Percentiles rank a stretch among this genome's conserved stretches.
These are phyloP conservation scores for Phaeoacremonium minimum DNA, from an alignment of 2,329 filamentous ascomycete genomes.

Conservation along the genomic window DNA sequence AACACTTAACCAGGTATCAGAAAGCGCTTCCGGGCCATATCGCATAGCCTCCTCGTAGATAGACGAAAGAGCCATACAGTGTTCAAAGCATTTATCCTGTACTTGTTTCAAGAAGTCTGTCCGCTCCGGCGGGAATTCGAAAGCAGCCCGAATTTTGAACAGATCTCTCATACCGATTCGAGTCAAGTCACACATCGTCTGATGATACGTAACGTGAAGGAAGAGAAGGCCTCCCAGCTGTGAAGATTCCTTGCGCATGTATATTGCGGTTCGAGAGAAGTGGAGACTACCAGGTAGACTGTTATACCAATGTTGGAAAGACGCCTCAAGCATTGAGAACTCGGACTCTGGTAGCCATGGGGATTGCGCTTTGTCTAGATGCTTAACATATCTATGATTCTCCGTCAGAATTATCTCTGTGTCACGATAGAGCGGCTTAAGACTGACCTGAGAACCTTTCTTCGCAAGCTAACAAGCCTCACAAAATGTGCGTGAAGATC, in stretches of 20 bases:
- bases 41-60: constrained; percentile 14
- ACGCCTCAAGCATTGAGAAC: constrained; percentile 4
- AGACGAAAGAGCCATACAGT: constrained; percentile 15
- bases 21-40: constrained; percentile 7
- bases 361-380: constrained; percentile 4
- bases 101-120: constrained; percentile 11
- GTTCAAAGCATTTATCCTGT: constrained; percentile 17
- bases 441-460: constrained; percentile 9
- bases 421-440: background rate
- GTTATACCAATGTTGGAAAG: constrained; percentile 7
- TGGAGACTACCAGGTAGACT: constrained; percentile 7
- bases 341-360: constrained; percentile 8
- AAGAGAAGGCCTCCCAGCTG: constrained; percentile 11
- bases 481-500: constrained; percentile 11
- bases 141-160: background rate
- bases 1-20: constrained; percentile 9
- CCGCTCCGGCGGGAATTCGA: constrained; percentile 12
- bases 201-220: constrained; percentile 11
- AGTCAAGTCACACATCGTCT: constrained; percentile 10
- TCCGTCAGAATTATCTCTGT: background rate
- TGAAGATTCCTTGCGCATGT: constrained; percentile 8
- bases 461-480: constrained; percentile 8
- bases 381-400: constrained; percentile 7
- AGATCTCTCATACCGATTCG: constrained; percentile 6
- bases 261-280: constrained; percentile 6